A percentile compares a stretch with the other conserved stretches of the same genome.
Conservation (phyloP, 305 asterid genomes). For the Fraxinus sp. region DNA sequence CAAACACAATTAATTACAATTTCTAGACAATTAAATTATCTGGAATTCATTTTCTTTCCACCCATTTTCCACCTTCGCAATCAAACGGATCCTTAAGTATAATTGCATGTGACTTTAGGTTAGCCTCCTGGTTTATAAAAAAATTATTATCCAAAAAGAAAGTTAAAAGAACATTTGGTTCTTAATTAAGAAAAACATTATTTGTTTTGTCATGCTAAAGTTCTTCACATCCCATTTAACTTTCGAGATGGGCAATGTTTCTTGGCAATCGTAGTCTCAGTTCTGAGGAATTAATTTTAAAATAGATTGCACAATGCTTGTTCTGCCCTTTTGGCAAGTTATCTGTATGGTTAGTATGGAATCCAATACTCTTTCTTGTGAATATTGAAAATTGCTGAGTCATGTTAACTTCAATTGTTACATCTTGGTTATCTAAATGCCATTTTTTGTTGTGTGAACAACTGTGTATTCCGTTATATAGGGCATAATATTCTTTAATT, state of each 20-base stretch:
- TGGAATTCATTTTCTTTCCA: too few relatives aligned
- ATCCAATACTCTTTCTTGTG: background rate
- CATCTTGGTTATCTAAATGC: background rate
- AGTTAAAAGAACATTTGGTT: background rate
- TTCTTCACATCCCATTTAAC: background rate
- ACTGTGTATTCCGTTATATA: conserved; percentile 31
- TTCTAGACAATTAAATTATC: too few relatives aligned
- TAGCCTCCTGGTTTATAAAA: background rate
- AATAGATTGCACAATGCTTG: background rate
- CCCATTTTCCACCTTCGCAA: too few relatives aligned
- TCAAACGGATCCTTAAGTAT: background rate
- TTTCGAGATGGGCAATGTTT: background rate
- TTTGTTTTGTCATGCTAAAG: background rate
- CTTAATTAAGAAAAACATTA: background rate
- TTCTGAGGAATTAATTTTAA: background rate
- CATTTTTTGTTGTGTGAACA: background rate
- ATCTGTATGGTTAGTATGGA: background rate
- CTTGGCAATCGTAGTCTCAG: background rate
- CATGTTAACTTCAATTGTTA: background rate
- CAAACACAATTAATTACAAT: too few relatives aligned
- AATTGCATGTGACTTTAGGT: background rate
- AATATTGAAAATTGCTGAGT: background rate
- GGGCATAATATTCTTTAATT: conserved; percentile 88
- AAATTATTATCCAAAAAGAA: background rate
- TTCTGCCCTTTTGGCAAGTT: background rate